These are phyloP conservation scores for Phaeomoniella chlamydospora DNA, from an alignment of 2,329 filamentous ascomycete genomes.

Conservation along the genomic window DNA sequence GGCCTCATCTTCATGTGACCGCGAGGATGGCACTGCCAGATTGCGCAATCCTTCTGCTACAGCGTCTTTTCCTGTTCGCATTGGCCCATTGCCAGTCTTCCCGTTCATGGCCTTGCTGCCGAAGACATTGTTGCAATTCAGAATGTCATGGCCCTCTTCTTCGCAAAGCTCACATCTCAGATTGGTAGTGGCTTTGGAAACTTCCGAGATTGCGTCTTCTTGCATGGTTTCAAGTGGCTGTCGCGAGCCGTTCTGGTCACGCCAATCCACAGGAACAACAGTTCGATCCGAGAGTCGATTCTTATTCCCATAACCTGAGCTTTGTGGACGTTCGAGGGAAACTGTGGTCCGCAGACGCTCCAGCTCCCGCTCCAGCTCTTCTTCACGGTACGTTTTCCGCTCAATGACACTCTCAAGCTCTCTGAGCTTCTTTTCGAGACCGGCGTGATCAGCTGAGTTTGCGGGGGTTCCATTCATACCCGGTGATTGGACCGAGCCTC, in stretches of 20 bases:
- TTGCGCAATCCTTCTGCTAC: slow-evolving; percentile 25
- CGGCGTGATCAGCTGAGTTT: slow-evolving; percentile 43
- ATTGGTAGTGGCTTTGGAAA: slow-evolving; percentile 40
- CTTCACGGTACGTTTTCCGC: slow-evolving; percentile 58
- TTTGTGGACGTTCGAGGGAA: slow-evolving; percentile 9
- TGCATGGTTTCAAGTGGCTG: slow-evolving; percentile 22
- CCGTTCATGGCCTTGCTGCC: background rate
- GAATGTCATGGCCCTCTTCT: slow-evolving; percentile 77
- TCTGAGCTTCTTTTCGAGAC: slow-evolving; percentile 65
- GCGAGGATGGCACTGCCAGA: slow-evolving; percentile 2
- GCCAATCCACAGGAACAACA: slow-evolving; percentile 25
- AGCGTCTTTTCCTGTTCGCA: slow-evolving; percentile 24
- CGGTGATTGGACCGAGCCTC: slow-evolving; percentile 40
- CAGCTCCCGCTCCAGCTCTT: slow-evolving; percentile 73
- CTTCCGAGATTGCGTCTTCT: slow-evolving; percentile 51
- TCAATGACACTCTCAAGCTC: slow-evolving; percentile 63
- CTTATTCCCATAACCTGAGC: slow-evolving; percentile 13
- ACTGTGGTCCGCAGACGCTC: slow-evolving; percentile 44
- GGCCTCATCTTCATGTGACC: slow-evolving; percentile 6
- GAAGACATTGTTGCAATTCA: slow-evolving; percentile 89
- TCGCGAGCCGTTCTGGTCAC: slow-evolving; percentile 13
- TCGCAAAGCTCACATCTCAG: slow-evolving; percentile 96
- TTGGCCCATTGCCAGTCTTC: slow-evolving; percentile 9
- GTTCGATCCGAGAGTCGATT: slow-evolving; percentile 27
- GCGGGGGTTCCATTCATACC: slow-evolving; percentile 25